phyloP scores from a whole-genome alignment of 441 rosid species.

The Arabidopsis hybrid region DNA sequence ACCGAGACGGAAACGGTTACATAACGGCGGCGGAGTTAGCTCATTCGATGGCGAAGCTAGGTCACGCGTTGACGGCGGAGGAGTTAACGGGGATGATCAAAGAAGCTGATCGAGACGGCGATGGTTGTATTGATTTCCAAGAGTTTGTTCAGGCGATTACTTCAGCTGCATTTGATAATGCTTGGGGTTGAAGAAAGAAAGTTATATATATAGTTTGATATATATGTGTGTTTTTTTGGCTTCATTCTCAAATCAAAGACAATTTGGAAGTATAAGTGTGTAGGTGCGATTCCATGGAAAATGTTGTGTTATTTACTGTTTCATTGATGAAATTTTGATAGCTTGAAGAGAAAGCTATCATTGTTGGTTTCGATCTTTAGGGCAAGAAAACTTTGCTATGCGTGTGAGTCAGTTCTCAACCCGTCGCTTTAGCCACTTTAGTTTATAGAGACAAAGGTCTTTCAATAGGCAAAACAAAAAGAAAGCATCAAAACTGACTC shows the following conservation, averaged over 20 bases:
- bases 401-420: neutral
- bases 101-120: conserved; percentile 80
- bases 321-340: conserved; percentile 19
- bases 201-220: conserved; percentile 19
- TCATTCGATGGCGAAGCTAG: conserved; percentile 50
- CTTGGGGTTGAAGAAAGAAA: conserved; percentile 47
- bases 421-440: neutral
- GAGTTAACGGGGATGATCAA: conserved; percentile 81
- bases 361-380: conserved; percentile 14
- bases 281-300: neutral
- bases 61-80: conserved; percentile 62
- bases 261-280: conserved; percentile 20
- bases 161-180: conserved; percentile 69
- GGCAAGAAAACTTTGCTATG: neutral
- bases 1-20: conserved; percentile 50
- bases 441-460: neutral
- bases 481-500: conserved; percentile 11
- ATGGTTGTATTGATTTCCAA: conserved; percentile 65
- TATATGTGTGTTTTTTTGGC: neutral
- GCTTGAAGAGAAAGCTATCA: conserved; percentile 36
- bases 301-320: conserved; percentile 20
- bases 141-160: conserved; percentile 72
- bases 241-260: neutral
- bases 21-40: conserved; percentile 51
- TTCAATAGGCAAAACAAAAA: neutral